Conservation (phyloP, 1,139 yeast genomes). For the Pichia sp. region DNA sequence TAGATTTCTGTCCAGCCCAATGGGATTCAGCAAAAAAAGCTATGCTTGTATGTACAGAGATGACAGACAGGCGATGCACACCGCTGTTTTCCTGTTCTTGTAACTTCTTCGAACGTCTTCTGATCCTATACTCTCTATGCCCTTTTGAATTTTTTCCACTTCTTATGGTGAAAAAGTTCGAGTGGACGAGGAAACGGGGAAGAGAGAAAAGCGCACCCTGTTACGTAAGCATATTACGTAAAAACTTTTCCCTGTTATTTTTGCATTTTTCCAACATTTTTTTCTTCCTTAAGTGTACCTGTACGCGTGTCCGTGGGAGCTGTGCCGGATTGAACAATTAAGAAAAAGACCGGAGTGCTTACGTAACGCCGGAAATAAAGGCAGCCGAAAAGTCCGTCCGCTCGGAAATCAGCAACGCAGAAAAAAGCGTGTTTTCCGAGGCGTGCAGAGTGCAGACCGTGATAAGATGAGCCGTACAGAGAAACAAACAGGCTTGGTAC, state of each 20-base stretch:
- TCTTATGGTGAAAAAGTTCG: background rate
- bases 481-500: background rate
- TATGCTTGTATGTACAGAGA: background rate
- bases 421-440: slow-evolving; percentile 7
- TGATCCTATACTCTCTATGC: background rate
- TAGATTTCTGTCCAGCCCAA: background rate
- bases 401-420: slow-evolving; percentile 17
- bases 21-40: background rate
- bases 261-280: no score
- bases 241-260: background rate
- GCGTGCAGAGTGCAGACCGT: background rate
- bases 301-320: background rate
- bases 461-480: background rate
- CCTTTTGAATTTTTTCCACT: slow-evolving; percentile 1
- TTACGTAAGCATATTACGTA: slow-evolving; percentile 2
- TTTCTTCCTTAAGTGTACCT: background rate
- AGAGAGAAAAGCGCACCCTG: background rate
- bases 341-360: background rate
- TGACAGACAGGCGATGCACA: background rate
- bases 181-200: background rate
- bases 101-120: background rate
- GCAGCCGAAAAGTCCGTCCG: slow-evolving; percentile 2
- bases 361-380: background rate
- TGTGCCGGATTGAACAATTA: slow-evolving; percentile 4
- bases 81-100: background rate